Evolutionary conservation across 2,329 filamentous ascomycete genomes (phyloP).

Genomic region (Setomelanomma holmii): DNA sequence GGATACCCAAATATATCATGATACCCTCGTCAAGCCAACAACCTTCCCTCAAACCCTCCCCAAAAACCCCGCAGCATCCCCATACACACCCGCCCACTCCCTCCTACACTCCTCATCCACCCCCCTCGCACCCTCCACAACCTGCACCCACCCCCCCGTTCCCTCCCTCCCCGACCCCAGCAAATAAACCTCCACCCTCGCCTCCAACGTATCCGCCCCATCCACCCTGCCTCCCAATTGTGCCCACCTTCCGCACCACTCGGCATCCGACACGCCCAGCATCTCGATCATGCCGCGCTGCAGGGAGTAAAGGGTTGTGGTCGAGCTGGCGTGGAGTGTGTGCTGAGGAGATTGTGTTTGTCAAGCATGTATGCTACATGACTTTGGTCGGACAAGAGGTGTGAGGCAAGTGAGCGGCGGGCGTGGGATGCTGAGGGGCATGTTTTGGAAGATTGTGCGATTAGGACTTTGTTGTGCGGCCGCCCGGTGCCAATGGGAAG

Average conservation of each 20-base stretch:
- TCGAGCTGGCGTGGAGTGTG: conserved; percentile 8
- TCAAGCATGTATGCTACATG: conserved; percentile 5
- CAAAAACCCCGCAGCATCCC: conserved; percentile 21
- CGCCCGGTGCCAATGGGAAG: conserved; percentile 28
- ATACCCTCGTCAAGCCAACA: background rate
- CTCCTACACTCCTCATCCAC: conserved; percentile 16
- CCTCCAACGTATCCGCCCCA: conserved; percentile 17
- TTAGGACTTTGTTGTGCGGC: conserved; percentile 4
- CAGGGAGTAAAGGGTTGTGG: conserved; percentile 10
- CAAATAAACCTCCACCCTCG: conserved; percentile 25
- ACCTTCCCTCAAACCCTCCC: conserved; percentile 6
- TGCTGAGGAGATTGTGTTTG: conserved; percentile 17
- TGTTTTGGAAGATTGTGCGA: conserved; percentile 16
- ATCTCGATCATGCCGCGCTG: conserved; percentile 24
- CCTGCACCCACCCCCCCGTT: conserved; percentile 20
- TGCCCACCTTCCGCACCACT: conserved; percentile 13
- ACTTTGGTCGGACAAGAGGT: conserved; percentile 5
- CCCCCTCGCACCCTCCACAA: conserved; percentile 12
- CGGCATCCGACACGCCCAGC: conserved; percentile 10
- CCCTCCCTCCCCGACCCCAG: conserved; percentile 17
- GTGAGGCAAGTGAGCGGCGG: conserved; percentile 13
- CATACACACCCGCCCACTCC: conserved; percentile 15
- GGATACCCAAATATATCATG: background rate
- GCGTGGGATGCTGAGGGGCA: conserved; percentile 10
- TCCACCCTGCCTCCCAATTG: conserved; percentile 21